These are phyloP conservation scores for Lecanoromycetidae sp. DNA, from an alignment of 2,329 filamentous ascomycete species.

Conservation along the genomic window DNA sequence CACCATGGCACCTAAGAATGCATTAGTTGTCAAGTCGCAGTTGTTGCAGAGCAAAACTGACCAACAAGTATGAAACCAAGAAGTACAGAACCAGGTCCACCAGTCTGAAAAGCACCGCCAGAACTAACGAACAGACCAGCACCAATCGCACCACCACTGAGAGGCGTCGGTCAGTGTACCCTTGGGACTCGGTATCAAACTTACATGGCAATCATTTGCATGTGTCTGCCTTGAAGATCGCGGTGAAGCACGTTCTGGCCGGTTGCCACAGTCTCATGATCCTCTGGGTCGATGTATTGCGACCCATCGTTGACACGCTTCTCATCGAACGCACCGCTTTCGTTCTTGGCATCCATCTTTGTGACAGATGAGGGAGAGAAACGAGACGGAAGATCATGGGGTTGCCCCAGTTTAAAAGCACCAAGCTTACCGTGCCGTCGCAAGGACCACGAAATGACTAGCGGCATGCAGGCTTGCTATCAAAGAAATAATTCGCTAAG, in stretches of 20 bases:
- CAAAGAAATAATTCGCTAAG: no score
- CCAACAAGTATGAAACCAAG: slow-evolving; percentile 15
- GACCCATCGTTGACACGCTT: not conserved
- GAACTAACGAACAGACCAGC: slow-evolving; percentile 32
- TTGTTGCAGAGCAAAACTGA: slow-evolving; percentile 39
- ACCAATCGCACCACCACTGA: slow-evolving; percentile 26
- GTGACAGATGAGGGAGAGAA: not conserved
- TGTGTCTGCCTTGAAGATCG: slow-evolving; percentile 23
- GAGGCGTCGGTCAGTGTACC: slow-evolving; percentile 4
- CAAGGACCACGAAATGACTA: no score
- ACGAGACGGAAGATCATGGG: not conserved
- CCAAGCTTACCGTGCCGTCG: not conserved
- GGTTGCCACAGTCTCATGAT: slow-evolving; percentile 8
- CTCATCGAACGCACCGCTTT: not conserved
- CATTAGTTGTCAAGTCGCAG: slow-evolving; percentile 7
- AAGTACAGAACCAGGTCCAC: slow-evolving; percentile 26
- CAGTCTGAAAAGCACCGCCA: slow-evolving; percentile 26
- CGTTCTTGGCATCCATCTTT: slow-evolving; percentile 1
- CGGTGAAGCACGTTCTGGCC: slow-evolving; percentile 18
- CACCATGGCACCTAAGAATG: slow-evolving; percentile 3
- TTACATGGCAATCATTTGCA: slow-evolving; percentile 27
- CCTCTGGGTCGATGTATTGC: slow-evolving; percentile 1
- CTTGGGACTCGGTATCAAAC: not conserved
- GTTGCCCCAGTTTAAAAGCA: not conserved
- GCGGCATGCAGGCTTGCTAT: no score